Evolutionary conservation across 768 basidiomycete species (phyloP), one percentile per base, ranked within the genome.

Genomic region (Asterophora parasitica): DNA sequence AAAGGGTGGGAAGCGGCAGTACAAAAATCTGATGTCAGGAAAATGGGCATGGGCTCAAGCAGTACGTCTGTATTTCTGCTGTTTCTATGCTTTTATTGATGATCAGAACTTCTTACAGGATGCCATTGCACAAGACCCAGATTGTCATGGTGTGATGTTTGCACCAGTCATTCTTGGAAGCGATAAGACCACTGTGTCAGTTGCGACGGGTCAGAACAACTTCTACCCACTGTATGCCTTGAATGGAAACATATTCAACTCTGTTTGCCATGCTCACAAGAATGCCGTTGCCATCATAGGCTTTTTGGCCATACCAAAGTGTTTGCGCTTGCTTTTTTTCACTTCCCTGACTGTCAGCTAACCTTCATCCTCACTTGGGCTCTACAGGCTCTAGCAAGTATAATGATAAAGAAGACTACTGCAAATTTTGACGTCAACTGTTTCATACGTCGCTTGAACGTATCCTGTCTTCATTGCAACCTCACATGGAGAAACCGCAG

Each of bases 11-110:
- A 55, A 61, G 15, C 51, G 64, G 0, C 58, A 52, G 4, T 71
- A 54, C 44, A 33, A 30, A 3, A 58, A 74, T 55, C 53, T 76
- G 13, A 72, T 74, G 67, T 71, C 70, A 0, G 73, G 67, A 3
- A 58, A 69, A 27, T 74, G 61, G 56, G 67, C 67, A 3, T 75
- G 69, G 70, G 44, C 56, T 5, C 71, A 77, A 40, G 65, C 63
- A 4, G 71, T 73, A 58, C 5, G 61, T 63, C 12, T 13, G 9
- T 5, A 7, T 15, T 39, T 46, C 13, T 4, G 20, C 11, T 27
- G 4, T 1, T 41, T 41, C 10, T 12, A 36, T n/a, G 16, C 31
- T 20, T 11, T 20, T 47, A 9, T 4, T 37, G 12, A 37, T 1
- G 20, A 6, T 40, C 23, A 7, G 4, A 23, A 7, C 8, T 32